Conservation (phyloP, 768 basidiomycete genomes). For the Mycena rosella region DNA sequence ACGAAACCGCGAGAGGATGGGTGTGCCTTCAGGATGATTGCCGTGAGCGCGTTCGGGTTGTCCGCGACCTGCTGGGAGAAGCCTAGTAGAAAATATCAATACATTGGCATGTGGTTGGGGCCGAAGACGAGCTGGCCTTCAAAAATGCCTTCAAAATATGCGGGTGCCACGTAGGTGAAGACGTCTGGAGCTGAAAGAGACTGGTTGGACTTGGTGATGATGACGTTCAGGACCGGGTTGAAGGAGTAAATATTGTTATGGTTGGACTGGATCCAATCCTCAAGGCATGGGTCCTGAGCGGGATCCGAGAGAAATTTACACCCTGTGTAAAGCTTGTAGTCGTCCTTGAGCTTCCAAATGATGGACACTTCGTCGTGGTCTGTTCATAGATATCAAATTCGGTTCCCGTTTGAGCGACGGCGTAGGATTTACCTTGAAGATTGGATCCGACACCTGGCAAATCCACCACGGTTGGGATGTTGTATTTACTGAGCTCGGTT, state of each 20-base stretch:
- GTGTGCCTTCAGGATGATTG: constrained; percentile 45
- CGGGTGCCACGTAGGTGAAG: constrained; percentile 44
- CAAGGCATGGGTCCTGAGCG: constrained; percentile 17
- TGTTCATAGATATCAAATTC: no score
- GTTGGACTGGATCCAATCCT: constrained; percentile 6
- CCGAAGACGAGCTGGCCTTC: constrained; percentile 35
- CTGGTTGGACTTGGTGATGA: constrained; percentile 41
- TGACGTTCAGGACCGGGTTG: constrained; percentile 38
- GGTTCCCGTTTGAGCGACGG: no score
- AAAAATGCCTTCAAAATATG: constrained; percentile 45
- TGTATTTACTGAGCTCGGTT: neutral
- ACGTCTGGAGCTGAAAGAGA: constrained; percentile 42
- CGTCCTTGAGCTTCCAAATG: constrained; percentile 27
- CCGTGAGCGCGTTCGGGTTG: constrained; percentile 41
- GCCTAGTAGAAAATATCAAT: constrained; percentile 4
- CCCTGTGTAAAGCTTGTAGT: constrained; percentile 27
- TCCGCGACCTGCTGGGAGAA: constrained; percentile 40
- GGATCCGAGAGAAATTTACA: constrained; percentile 22
- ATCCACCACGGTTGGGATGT: neutral
- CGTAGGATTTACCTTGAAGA: no score
- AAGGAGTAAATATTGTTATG: constrained; percentile 39
- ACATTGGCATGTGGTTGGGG: no score
- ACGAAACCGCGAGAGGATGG: constrained; percentile 48
- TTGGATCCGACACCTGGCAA: constrained; percentile 39
- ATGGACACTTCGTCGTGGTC: constrained; percentile 38